Base-by-base conservation (phyloP, 805 yeast species). In the Schwanniomyces yamadae region DNA sequence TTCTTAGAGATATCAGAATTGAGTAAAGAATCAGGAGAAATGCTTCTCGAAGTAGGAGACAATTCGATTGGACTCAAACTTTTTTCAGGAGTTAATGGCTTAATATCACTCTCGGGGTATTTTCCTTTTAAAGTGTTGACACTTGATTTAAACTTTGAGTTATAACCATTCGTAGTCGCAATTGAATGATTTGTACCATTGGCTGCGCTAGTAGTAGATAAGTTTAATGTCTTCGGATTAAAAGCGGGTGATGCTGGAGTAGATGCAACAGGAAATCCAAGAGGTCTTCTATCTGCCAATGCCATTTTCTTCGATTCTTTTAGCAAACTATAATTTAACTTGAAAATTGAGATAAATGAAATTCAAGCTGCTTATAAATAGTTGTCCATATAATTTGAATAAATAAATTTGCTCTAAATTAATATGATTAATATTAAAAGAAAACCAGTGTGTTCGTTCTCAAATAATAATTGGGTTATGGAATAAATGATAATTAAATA, bases 251-350 rank as follows among this genome's bases (percentile, higher is more conserved):
- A 57, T 24, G 73, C 64, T 13, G 75, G 71, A 9, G 73, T 57
- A 13, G 77, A 69, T 29, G 73, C 57, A 16, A 69, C 70, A 30
- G 80, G 75, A 48, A 77, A 64, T 23, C 71, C 75, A 35, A 77
- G 68, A 18, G 83, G 83, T 69, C 82, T 76, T 66, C 81, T 73
- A 54, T 78, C 80, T 42, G 84, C 78, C 62, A 78, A 69, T 39
- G 84, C 84, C 84, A 78, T 78, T 30, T 27, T 55, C 29, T n/a
- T 29, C 25, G 34, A 25, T 27, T 36, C 23, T 39, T 28, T 19
- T 13, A 12, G 16, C 12, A 20, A 28, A 28, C 23, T 15, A 12
- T 22, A 11, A 22, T 22, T 15, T 14, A 16, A 31, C 34, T 18
- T 28, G 31, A 28, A 18, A 28, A 9, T 9, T 28, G 13, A 11